phyloP scores from a whole-genome alignment of 1,139 yeast genomes.

The Ashbya aceris region DNA sequence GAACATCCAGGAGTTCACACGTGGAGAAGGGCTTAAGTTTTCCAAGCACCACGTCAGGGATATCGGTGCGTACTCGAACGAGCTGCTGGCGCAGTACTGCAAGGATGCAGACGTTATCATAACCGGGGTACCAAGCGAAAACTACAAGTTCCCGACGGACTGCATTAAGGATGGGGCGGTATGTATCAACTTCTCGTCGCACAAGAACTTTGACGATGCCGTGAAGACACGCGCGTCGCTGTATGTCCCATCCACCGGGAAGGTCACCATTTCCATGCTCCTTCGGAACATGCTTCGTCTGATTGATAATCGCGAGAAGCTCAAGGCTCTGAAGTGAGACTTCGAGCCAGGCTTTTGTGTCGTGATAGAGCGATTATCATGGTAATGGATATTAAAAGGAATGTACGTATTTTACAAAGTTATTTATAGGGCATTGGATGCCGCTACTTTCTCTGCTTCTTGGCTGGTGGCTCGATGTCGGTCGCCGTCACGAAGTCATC shows the following conservation, averaged over 20 bases:
- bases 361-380: too few species aligned
- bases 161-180: constrained; percentile 79
- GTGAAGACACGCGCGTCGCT: constrained; percentile 80
- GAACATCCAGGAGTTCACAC: constrained; percentile 80
- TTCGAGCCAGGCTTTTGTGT: too few species aligned
- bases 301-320: constrained; percentile 47
- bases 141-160: constrained; percentile 78
- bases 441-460: constrained; percentile 26
- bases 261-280: constrained; percentile 91
- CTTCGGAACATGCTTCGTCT: constrained; percentile 78
- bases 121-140: constrained; percentile 85
- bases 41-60: constrained; percentile 79
- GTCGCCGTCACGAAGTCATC: constrained; percentile 55
- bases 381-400: too few species aligned
- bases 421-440: background rate
- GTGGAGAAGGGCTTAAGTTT: constrained; percentile 84
- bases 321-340: background rate
- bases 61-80: constrained; percentile 38
- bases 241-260: constrained; percentile 92
- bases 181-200: constrained; percentile 81
- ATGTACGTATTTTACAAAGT: background rate
- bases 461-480: constrained; percentile 37
- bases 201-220: constrained; percentile 71
- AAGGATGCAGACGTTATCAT: constrained; percentile 79
- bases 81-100: constrained; percentile 53